Base-by-base conservation (phyloP, 306 rosid genomes). In the Mucuna pruriens region DNA sequence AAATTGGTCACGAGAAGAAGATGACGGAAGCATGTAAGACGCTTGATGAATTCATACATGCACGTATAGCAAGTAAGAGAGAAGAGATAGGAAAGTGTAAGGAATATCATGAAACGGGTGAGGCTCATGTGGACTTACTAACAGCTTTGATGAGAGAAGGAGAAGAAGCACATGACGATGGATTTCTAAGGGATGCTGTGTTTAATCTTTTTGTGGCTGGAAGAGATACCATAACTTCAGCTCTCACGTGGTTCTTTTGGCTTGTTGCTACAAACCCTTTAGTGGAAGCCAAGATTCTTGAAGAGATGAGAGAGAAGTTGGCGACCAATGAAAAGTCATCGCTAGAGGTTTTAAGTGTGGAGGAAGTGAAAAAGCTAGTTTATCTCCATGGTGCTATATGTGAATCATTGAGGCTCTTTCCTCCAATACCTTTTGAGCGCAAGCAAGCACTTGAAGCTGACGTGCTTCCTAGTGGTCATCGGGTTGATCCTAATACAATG, bases 201-300 rank as follows among this genome's bases (percentile, higher is more conserved):
- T 52, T 88, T 2, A 85, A 71, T 65, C 77, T 89, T 12, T 66
- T 86, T 36, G 82, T 64, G 0, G 94, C 97, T 0, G 90, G 92
- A 0, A 83, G 88, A 36, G 92, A 85, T 33, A 84, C 93, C 3
- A 9, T 88, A 26, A 79, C 86, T 72, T 61, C 90, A 9, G 83
- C 82, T 11, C 91, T 91, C 5, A 85, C 87, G 0, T 88, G 90
- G 89, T 78, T 91, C 51, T 83, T 91, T 25, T 91, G 79, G 79
- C 84, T 78, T 44, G 76, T 86, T 60, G 80, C 90, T 1, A 88
- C 84, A 7, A 61, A 89, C 11, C 93, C 95, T 9, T 9, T 2
- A 26, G 86, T 82, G 31, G 83, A 84, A 84, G 6, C 65, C 3
- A 88, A 90, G 29, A 84, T 90, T 52, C 73, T 89, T 44, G 69